These are phyloP conservation scores for Macrophomina tecta DNA, from an alignment of 2,329 filamentous ascomycete species.

Conservation along the genomic window DNA sequence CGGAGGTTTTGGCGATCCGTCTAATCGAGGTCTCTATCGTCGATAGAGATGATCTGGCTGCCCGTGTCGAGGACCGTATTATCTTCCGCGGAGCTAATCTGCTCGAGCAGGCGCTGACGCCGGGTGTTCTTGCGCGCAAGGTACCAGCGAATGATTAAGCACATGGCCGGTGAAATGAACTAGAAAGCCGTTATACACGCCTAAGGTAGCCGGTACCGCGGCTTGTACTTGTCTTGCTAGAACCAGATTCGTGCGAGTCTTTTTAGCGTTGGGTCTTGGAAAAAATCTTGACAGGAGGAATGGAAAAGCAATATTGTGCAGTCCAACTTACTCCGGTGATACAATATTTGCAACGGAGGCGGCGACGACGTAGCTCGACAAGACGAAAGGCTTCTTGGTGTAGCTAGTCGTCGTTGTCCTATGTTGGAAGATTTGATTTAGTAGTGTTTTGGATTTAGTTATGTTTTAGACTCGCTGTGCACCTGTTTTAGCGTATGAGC, in stretches of 20 bases:
- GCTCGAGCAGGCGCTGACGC: not conserved
- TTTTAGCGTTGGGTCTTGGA: not conserved
- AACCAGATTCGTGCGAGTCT: not conserved
- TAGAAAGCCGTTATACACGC: conserved; percentile 1
- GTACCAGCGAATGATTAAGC: not conserved
- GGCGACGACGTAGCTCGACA: conserved; percentile 4
- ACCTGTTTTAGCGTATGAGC: too few relatives aligned
- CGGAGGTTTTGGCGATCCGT: not conserved
- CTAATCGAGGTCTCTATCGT: not conserved
- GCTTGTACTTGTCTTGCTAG: conserved; percentile 5
- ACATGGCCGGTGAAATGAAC: conserved; percentile 8
- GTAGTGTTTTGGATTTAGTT: too few relatives aligned
- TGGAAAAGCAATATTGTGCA: not conserved
- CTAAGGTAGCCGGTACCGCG: conserved; percentile 2
- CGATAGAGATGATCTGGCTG: not conserved
- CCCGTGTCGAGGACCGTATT: not conserved
- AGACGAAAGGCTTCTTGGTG: not conserved
- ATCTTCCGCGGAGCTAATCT: not conserved
- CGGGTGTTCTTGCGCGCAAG: not conserved
- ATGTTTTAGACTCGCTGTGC: too few relatives aligned
- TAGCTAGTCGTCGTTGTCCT: conserved; percentile 4
- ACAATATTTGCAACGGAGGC: conserved; percentile 8
- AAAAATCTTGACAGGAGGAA: not conserved
- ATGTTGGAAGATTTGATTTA: too few relatives aligned
- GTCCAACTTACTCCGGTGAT: not conserved